Conservation (phyloP, 2,329 filamentous ascomycete genomes). For the Endoconidiophora polonica region DNA sequence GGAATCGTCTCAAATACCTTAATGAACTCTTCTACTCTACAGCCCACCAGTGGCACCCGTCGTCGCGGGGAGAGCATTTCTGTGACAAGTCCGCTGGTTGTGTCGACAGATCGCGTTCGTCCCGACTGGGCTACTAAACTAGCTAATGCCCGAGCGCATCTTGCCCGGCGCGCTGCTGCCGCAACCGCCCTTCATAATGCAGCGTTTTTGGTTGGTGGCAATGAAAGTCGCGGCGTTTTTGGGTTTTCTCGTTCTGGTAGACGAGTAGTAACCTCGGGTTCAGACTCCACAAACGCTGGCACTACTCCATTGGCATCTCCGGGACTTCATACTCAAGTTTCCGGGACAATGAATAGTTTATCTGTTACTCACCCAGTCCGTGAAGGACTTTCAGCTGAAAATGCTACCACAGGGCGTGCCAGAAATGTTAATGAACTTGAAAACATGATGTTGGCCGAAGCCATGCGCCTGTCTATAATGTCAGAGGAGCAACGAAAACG, state of each 20-base stretch:
- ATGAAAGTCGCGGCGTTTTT: conserved; percentile 25
- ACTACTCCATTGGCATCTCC: background rate
- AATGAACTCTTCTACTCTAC: conserved; percentile 38
- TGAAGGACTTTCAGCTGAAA: conserved; percentile 1
- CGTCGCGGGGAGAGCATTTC: conserved; percentile 48
- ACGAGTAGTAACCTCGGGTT: background rate
- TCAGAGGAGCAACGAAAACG: conserved; percentile 84
- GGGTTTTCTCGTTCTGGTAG: conserved; percentile 2
- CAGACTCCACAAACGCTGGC: background rate
- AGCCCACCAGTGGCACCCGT: conserved; percentile 25
- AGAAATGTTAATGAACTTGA: conserved; percentile 61
- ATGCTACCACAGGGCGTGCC: background rate
- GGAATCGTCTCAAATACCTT: conserved; percentile 82
- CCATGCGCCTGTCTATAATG: conserved; percentile 76
- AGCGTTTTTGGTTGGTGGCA: conserved; percentile 63
- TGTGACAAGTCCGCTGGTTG: conserved; percentile 66
- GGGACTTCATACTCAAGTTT: background rate
- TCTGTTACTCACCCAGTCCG: background rate
- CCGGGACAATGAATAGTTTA: conserved; percentile 1
- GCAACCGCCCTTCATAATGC: conserved; percentile 90
- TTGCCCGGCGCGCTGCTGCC: conserved; percentile 72
- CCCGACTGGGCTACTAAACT: conserved; percentile 92
- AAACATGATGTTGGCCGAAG: conserved; percentile 98
- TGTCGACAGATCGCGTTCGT: conserved; percentile 81
- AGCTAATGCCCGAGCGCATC: conserved; percentile 66